phyloP scores from a whole-genome alignment of 129 eudicot genomes.

The Pseudognaphalium luteoalbum region DNA sequence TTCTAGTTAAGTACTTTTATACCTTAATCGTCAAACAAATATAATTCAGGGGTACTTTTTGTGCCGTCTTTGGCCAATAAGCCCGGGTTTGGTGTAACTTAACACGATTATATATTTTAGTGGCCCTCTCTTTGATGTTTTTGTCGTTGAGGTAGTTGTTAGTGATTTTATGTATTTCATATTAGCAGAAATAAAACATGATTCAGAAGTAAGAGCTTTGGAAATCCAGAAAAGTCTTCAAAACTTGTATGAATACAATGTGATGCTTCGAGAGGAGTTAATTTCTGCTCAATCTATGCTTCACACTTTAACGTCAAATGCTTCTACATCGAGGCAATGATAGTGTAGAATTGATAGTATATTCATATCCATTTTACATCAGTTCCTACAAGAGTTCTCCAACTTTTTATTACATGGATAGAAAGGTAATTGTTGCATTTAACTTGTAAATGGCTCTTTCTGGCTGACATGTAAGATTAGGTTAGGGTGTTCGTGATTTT shows the following conservation, averaged over 20 bases:
- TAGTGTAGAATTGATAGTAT: conserved; percentile 3
- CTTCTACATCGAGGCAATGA: conserved; percentile 4
- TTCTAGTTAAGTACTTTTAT: not conserved
- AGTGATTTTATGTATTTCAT: not conserved
- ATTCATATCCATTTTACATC: not conserved
- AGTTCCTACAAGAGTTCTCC: not conserved
- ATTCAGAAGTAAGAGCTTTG: conserved; percentile 35
- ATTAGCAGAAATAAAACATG: conserved; percentile 40
- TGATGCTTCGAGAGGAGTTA: conserved; percentile 60
- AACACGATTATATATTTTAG: not conserved
- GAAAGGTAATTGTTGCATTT: conserved; percentile 4
- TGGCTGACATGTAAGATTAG: conserved; percentile 1
- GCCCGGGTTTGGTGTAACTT: not conserved
- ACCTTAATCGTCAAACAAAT: not conserved
- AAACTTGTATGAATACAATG: conserved; percentile 57
- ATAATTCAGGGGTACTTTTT: not conserved
- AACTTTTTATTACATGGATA: not conserved
- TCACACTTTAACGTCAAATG: conserved; percentile 40
- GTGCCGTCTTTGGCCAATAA: not conserved
- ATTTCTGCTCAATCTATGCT: conserved; percentile 61
- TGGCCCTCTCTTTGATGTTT: not conserved
- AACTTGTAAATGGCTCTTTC: conserved; percentile 16
- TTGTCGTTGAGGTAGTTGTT: not conserved
- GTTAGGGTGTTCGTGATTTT: not conserved
- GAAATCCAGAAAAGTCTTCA: conserved; percentile 57